Evolutionary conservation across 441 rosid genomes (phyloP), one percentile per base, ranked within the genome.

Genomic region (Populus hybrid): DNA sequence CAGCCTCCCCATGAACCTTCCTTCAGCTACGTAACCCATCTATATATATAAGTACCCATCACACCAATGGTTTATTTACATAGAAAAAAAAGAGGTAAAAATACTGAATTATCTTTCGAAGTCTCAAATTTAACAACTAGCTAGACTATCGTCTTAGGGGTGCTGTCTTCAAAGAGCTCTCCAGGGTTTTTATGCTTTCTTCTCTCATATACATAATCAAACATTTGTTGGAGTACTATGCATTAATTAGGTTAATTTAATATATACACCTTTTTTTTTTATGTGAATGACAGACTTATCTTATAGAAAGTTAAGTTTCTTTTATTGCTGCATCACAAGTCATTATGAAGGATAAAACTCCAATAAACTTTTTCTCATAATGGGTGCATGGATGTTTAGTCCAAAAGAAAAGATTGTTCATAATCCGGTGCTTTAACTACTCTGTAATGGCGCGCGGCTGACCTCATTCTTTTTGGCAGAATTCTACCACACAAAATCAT

Each of bases 381-480:
- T 79, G 69, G 78, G 84, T 84, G 24, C 24, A 24, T 24, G 87
- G 83, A 70, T 81, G 85, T 68, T 83, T 82, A 74, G 78, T 82
- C 83, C 76, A 85, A 85, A 85, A 85, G 88, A 67, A 77, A 83
- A 78, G 83, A 81, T 80, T 75, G 79, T 74, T 64, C 53, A 73
- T 69, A 69, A 78, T 77, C 76, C 31, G 21, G 26, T 78, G 77
- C 69, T 81, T 74, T 82, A 81, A 68, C 77, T 74, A 29, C 31
- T 29, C 71, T 2, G 74, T 83, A 76, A 77, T 76, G 82, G 86
- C 24, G 24, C 24, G 24, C 84, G 66, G 80, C 86, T 86, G 82
- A 86, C 74, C 84, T 85, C 88, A 81, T 72, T 73, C 45, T 80
- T 86, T 86, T 79, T 29, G 87, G 85, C 81, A 71, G 9, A 83